Evolutionary conservation across 2,329 filamentous ascomycete genomes (phyloP).

Genomic region (Ilyonectria destructans): DNA sequence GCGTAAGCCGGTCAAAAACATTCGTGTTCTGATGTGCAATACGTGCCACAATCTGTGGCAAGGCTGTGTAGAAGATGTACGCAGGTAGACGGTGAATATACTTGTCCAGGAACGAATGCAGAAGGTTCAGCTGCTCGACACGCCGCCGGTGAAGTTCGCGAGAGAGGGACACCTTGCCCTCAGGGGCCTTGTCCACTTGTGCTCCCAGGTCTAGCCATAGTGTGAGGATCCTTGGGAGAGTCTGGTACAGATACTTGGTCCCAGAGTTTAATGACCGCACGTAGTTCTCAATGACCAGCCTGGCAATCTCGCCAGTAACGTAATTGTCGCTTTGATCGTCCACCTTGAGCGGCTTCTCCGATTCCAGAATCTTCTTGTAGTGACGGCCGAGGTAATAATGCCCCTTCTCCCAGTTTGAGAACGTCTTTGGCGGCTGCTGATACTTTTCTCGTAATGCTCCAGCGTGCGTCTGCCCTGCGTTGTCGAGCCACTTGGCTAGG

Average conservation of each 20-base stretch:
- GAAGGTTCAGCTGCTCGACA: constrained; percentile 76
- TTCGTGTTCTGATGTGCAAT: constrained; percentile 88
- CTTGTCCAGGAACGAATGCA: constrained; percentile 85
- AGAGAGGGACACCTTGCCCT: constrained; percentile 69
- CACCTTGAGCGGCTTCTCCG: constrained; percentile 83
- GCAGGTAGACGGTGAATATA: constrained; percentile 82
- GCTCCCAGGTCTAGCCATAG: constrained; percentile 95
- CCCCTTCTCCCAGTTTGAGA: constrained; percentile 90
- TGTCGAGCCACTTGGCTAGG: constrained; percentile 96
- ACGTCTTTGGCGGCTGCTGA: constrained; percentile 82
- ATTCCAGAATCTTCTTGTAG: constrained; percentile 96
- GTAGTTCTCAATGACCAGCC: constrained; percentile 95
- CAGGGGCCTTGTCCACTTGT: constrained; percentile 76
- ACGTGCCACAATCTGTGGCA: constrained; percentile 95
- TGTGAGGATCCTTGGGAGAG: constrained; percentile 90
- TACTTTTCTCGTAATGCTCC: constrained; percentile 86
- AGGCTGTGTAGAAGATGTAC: constrained; percentile 85
- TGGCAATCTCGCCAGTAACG: constrained; percentile 86
- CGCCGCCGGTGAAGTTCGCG: constrained; percentile 70
- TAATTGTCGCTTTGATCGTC: constrained; percentile 85
- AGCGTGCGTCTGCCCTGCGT: constrained; percentile 92
- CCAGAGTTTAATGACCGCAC: constrained; percentile 89
- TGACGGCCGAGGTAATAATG: constrained; percentile 98
- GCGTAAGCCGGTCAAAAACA: constrained; percentile 83
- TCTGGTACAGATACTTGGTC: constrained; percentile 97